Evolutionary conservation across 169 alveolate species (phyloP), one percentile per base, ranked within the genome.

Genomic region (Babesia bigemina): DNA sequence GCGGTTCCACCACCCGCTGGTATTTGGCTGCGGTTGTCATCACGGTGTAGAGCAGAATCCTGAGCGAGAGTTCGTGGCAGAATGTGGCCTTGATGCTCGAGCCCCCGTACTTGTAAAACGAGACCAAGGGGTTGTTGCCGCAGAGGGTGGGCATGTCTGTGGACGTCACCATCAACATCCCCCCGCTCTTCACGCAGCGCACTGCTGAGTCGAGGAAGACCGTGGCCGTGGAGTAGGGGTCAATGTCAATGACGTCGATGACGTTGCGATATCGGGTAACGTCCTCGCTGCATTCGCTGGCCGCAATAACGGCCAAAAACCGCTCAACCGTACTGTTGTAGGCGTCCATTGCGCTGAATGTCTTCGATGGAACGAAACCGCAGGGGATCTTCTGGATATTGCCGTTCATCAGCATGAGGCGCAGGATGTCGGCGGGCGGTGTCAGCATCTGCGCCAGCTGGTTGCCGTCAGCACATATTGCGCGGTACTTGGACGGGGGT

Each of bases 71-170:
- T 85, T 96, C 99, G 66, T 95, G 98, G 81, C 97, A 93, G 70
- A 93, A 93, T 21, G 91, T 77, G 47, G 90, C 91, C 74, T 93
- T 95, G 66, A 91, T 79, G 59, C 96, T 94, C 62, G 89, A 84
- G 22, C 97, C 95, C 52, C 97, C 97, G 70, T 96, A 96, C 79
- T 95, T 95, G 83, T 96, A 96, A 85, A 95, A 96, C 19, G 97
- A 91, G 10, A 95, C 97, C 52, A 94, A 96, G 0, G 98, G 98
- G 55, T 84, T 91, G 74, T 95, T 93, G n/a, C 98, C 97, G 81
- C 98, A 95, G 48, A 96, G 89, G 16, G 96, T 95, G n/a, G 98
- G 96, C 98, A 95, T 95, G 82, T 96, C 99, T n/a, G 99, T 96
- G 53, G 96, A 92, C 2, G 99, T 96, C 53, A 96, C 91, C 66